Evolutionary conservation across 164 flowering plant species (phyloP).

Genomic region (Vitis rotundifolia): DNA sequence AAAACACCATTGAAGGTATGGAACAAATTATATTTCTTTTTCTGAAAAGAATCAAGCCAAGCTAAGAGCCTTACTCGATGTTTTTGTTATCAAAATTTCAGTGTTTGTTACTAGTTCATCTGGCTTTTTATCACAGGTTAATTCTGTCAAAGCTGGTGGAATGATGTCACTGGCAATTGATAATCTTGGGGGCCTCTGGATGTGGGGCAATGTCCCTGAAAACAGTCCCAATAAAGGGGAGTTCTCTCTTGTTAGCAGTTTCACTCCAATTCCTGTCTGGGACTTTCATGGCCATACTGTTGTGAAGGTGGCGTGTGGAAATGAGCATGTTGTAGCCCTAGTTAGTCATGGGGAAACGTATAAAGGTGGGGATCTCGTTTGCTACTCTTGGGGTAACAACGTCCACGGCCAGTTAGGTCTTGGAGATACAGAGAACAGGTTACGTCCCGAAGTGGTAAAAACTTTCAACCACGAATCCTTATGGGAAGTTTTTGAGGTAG

Average conservation of each 20-base stretch:
- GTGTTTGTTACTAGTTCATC: neutral
- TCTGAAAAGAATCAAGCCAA: neutral
- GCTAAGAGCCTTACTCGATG: neutral
- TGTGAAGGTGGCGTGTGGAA: conserved; percentile 94
- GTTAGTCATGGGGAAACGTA: conserved; percentile 67
- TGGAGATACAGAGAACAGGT: conserved; percentile 64
- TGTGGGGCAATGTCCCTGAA: conserved; percentile 85
- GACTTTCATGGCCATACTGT: conserved; percentile 79
- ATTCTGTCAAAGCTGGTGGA: conserved; percentile 78
- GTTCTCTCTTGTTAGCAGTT: conserved; percentile 44
- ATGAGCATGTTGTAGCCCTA: conserved; percentile 83
- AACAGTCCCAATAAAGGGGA: conserved; percentile 28
- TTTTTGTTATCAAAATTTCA: neutral
- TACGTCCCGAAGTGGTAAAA: conserved; percentile 52
- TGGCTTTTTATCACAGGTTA: conserved; percentile 39
- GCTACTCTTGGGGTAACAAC: conserved; percentile 87
- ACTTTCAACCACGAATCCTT: conserved; percentile 46
- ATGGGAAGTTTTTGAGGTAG: conserved; percentile 63
- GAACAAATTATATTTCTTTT: neutral
- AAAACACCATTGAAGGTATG: conserved; percentile 60
- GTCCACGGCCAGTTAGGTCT: conserved; percentile 82
- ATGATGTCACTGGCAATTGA: conserved; percentile 94
- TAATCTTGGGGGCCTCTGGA: conserved; percentile 77
- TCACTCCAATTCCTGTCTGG: conserved; percentile 62
- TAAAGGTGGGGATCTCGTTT: conserved; percentile 55